These are phyloP conservation scores for Penicillium sp. DNA, from an alignment of 2,329 filamentous ascomycete genomes.

Conservation along the genomic window DNA sequence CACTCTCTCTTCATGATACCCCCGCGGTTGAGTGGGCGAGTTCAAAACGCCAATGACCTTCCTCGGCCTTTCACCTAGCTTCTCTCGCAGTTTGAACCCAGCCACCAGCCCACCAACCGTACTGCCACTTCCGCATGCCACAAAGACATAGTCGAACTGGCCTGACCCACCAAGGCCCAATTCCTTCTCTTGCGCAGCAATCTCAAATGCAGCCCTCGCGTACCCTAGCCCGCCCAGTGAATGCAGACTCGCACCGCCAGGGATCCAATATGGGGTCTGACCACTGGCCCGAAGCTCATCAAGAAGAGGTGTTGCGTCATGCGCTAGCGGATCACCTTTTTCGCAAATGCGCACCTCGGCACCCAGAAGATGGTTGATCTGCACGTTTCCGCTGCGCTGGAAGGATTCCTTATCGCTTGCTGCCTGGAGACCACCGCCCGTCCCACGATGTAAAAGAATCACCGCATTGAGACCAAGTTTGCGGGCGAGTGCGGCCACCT, in stretches of 20 bases:
- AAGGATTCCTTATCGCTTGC: conserved; percentile 22
- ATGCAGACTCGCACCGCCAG: conserved; percentile 37
- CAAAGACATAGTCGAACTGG: conserved; percentile 37
- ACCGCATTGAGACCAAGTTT: conserved; percentile 29
- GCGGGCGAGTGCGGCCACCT: conserved; percentile 33
- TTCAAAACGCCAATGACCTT: conserved; percentile 35
- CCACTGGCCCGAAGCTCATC: conserved; percentile 20
- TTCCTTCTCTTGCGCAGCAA: conserved; percentile 29
- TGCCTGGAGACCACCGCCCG: conserved; percentile 27
- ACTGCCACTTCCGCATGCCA: conserved; percentile 40
- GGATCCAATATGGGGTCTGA: conserved; percentile 36
- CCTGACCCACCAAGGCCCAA: conserved; percentile 20
- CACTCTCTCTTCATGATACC: conserved; percentile 32
- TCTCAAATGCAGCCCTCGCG: conserved; percentile 35
- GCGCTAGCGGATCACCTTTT: conserved; percentile 51
- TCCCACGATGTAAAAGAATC: conserved; percentile 30
- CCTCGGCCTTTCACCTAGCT: conserved; percentile 15
- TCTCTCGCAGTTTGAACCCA: conserved; percentile 36
- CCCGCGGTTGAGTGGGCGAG: conserved; percentile 33
- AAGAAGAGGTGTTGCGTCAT: conserved; percentile 24
- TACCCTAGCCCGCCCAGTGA: conserved; percentile 37
- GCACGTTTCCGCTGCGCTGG: conserved; percentile 28
- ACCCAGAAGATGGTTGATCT: conserved; percentile 31
- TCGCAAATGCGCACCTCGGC: conserved; percentile 56
- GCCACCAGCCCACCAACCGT: conserved; percentile 38